phyloP scores from a whole-genome alignment of 1,139 yeast genomes.

The Yamadazyma diddensiae region DNA sequence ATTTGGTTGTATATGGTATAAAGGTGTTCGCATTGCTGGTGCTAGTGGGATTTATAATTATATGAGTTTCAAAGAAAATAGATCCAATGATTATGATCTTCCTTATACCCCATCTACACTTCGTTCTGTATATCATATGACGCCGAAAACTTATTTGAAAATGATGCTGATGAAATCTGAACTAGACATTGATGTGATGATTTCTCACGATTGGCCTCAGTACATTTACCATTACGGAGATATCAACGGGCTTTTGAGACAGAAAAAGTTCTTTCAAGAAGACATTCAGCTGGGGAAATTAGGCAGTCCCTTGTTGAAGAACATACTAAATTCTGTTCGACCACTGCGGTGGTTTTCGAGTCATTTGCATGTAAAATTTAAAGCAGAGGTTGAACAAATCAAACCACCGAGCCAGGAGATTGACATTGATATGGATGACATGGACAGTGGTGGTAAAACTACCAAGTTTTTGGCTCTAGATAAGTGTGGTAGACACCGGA shows the following conservation, averaged over 20 bases:
- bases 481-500: slow-evolving; percentile 48
- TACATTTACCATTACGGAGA: slow-evolving; percentile 72
- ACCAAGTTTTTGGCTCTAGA: slow-evolving; percentile 80
- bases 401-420: slow-evolving; percentile 20
- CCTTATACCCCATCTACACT: slow-evolving; percentile 49
- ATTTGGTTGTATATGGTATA: slow-evolving; percentile 68
- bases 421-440: slow-evolving; percentile 20
- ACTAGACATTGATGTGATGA: slow-evolving; percentile 44
- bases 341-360: slow-evolving; percentile 87
- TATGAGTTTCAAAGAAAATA: slow-evolving; percentile 22
- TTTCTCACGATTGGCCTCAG: slow-evolving; percentile 96
- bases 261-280: slow-evolving; percentile 63
- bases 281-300: slow-evolving; percentile 61
- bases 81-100: slow-evolving; percentile 31
- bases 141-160: slow-evolving; percentile 62
- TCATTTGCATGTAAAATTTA: slow-evolving; percentile 77
- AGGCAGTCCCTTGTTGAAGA: slow-evolving; percentile 75
- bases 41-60: slow-evolving; percentile 79
- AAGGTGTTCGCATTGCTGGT: slow-evolving; percentile 76
- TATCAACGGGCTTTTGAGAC: slow-evolving; percentile 38
- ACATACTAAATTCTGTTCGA: slow-evolving; percentile 48
- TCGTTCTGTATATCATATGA: slow-evolving; percentile 70
- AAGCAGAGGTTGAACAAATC: slow-evolving; percentile 37
- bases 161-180: slow-evolving; percentile 34
- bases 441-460: slow-evolving; percentile 16